Percentiles rank a stretch among this genome's conserved stretches.
Evolutionary conservation across 2,329 filamentous ascomycete species (phyloP).

Genomic region (Verticillium nubilum): DNA sequence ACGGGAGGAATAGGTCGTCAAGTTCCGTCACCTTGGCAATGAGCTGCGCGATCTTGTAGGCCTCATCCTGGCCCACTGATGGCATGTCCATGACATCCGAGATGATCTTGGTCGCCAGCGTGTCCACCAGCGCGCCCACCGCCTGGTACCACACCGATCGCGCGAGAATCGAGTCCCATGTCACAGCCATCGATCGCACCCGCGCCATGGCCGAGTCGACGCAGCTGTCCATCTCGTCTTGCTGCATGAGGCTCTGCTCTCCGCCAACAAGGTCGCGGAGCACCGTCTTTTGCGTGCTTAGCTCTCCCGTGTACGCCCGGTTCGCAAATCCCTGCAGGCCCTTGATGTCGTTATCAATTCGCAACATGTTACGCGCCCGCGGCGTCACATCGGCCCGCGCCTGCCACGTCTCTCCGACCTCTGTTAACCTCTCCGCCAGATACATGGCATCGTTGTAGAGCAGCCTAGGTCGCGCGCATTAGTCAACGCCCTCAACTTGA

Average conservation of each 20-base stretch:
- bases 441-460: slow-evolving; percentile 65
- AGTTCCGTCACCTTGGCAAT: slow-evolving; percentile 53
- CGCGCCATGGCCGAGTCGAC: slow-evolving; percentile 49
- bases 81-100: slow-evolving; percentile 57
- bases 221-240: slow-evolving; percentile 46
- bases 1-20: slow-evolving; percentile 54
- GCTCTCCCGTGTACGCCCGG: slow-evolving; percentile 56
- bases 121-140: slow-evolving; percentile 53
- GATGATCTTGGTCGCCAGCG: slow-evolving; percentile 54
- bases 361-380: slow-evolving; percentile 48
- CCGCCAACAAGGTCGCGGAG: slow-evolving; percentile 56
- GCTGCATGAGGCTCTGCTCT: slow-evolving; percentile 55
- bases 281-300: slow-evolving; percentile 55
- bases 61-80: slow-evolving; percentile 58
- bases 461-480: slow-evolving; percentile 37
- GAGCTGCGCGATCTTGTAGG: slow-evolving; percentile 53
- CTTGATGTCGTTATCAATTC: slow-evolving; percentile 55
- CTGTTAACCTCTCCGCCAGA: slow-evolving; percentile 50
- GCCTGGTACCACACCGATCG: slow-evolving; percentile 60
- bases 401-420: slow-evolving; percentile 47
- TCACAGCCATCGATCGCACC: slow-evolving; percentile 46
- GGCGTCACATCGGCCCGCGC: slow-evolving; percentile 43
- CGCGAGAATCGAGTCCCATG: slow-evolving; percentile 54
- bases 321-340: slow-evolving; percentile 55
- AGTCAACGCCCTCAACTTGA: slow-evolving; percentile 8